Evolutionary conservation across 2,329 filamentous ascomycete genomes (phyloP), one percentile per base, ranked within the genome.

Genomic region (Stylonectria norvegica): DNA sequence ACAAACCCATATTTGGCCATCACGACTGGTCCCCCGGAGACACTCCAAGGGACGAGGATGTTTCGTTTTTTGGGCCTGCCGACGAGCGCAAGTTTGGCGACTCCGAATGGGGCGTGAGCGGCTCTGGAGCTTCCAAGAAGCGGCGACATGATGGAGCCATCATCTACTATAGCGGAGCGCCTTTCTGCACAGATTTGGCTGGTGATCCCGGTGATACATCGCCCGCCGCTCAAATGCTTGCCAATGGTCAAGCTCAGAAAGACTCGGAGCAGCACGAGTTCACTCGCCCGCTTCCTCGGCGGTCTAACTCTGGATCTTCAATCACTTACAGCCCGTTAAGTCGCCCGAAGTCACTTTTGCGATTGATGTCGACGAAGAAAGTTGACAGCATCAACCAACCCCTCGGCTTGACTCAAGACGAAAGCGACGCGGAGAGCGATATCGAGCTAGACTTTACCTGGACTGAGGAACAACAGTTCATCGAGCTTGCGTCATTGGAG

Each of bases 151-250:
- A 86, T 43, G 88, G 87, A 7, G 81, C 85, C 1, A 85, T 94
- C 50, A 89, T 91, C 14, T 94, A 90, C 57, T 94, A 91, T 60
- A 87, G 77, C 45, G 86, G 85, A 18, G 84, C 85, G 2, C 79
- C 78, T 0, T 95, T 93, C 60, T 93, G 82, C 60, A 89, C 83
- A 1, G 89, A 95, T 59, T 65, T 93, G 4, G 86, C 83, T 12
- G 83, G 83, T 2, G 84, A 89, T 52, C 69, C 69, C 9, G 72
- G 71, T 2, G 71, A 73, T 16, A 46, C 62, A 2, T 73, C 70
- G 0, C 70, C 72, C 1, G 59, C 70, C 2, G 72, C 75, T 1
- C 69, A 76, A 42, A 63, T 75, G 62, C 66, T 68, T 4, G 71
- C 70, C n/a, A 67, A 66, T 8, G 67, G 64, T 2, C 65, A 68